Base-by-base conservation (phyloP, 345 rosid species). In the Populus tremula region DNA sequence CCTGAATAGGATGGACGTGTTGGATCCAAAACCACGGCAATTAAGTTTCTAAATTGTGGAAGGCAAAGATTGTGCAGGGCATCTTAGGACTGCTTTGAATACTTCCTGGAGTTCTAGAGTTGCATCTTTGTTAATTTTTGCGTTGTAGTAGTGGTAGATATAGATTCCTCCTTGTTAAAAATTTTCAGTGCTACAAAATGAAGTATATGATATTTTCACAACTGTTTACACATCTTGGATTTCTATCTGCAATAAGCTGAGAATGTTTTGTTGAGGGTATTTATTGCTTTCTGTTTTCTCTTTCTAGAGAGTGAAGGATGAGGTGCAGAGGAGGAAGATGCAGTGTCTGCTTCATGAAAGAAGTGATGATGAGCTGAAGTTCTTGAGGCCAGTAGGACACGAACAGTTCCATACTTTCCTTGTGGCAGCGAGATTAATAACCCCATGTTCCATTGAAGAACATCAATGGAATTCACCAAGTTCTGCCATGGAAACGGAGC, bases 271-370 rank as follows among this genome's bases (percentile, higher is more conserved):
- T 18, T 36, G 29, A 25, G 27, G 21, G 8, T 10, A 10, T 53
- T 81, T 27, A 53, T 23, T 38, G 12, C 38, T 39, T 68, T 61
- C 25, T 65, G 21, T 61, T 70, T 74, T 39, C 38, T 20, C 20
- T 64, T 82, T 85, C 45, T 85, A 96, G 99, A 91, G 87, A 76
- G 91, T 93, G 25, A 88, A 86, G 74, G 95, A 96, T 18, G 97
- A 92, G 84, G 85, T 93, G 76, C 85, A 88, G 72, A 84, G 78
- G 77, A 85, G 96, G 86, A 90, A 84, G 84, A 75, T 76, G 81
- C 88, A 83, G 56, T 64, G 39, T 67, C 49, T 43, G 82, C 72
- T 47, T 25, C 61, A n/a, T 3, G 76, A 82, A 68, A 73, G 77
- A 41, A 73, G 82, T 61, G 83, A 81, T 23, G 73, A 80, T 20